Percentiles rank a stretch among this genome's conserved stretches.
phyloP scores from a whole-genome alignment of 345 rosid species.

The Triadica sebifera region DNA sequence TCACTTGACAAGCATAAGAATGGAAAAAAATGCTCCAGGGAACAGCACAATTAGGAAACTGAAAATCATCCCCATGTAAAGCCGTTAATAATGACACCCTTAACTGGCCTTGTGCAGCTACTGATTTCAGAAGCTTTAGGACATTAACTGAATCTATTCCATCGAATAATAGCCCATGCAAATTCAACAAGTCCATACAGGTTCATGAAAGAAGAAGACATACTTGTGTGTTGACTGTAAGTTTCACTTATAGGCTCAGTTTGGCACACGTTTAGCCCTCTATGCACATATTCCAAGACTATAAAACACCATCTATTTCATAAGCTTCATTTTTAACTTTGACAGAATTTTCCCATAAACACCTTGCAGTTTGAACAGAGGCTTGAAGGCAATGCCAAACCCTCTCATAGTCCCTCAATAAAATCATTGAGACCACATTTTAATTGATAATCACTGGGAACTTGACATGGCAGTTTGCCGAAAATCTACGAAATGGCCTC shows the following conservation, averaged over 20 bases:
- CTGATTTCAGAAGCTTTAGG: no score
- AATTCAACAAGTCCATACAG: no score
- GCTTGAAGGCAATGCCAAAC: background rate
- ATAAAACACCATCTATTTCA: background rate
- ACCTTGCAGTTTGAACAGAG: background rate
- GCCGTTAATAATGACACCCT: no score
- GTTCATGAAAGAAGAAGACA: background rate
- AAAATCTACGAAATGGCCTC: background rate
- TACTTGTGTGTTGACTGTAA: background rate
- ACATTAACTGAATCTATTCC: no score
- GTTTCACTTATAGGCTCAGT: background rate
- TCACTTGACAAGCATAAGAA: no score
- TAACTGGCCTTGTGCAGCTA: no score
- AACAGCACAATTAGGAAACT: no score
- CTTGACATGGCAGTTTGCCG: background rate
- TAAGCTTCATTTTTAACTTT: background rate
- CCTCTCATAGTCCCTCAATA: background rate
- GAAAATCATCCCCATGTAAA: no score
- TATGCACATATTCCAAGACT: background rate
- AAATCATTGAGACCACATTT: background rate
- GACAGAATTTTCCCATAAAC: background rate
- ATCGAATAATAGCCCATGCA: no score
- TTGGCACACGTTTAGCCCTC: no score
- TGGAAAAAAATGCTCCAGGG: no score
- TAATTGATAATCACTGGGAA: background rate